Percentiles rank a stretch among this genome's conserved stretches.
phyloP scores from a whole-genome alignment of 169 alveolate species.

The Eimeria sp. region DNA sequence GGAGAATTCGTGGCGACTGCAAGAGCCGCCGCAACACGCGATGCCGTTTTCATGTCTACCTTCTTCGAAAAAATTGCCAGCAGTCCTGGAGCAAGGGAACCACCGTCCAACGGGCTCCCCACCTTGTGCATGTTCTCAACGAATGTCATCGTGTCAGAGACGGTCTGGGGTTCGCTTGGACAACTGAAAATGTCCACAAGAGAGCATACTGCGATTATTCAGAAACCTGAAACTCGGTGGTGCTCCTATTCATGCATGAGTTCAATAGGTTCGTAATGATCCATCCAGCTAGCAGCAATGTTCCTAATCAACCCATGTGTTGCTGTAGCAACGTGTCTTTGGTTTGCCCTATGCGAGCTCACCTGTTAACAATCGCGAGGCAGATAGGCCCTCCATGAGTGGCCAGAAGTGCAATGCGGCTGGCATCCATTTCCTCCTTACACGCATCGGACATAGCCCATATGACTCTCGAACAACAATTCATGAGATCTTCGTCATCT shows the following conservation, averaged over 20 bases:
- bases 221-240: background rate
- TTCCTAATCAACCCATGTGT: background rate
- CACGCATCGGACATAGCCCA: slow-evolving; percentile 94
- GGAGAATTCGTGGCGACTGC: slow-evolving; percentile 87
- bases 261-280: background rate
- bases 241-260: background rate
- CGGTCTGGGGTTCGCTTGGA: slow-evolving; percentile 91
- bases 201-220: background rate
- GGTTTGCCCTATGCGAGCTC: background rate
- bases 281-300: background rate
- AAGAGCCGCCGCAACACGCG: slow-evolving; percentile 85
- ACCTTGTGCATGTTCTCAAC: slow-evolving; percentile 88
- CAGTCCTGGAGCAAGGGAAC: slow-evolving; percentile 86
- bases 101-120: slow-evolving; percentile 86
- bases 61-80: slow-evolving; percentile 85
- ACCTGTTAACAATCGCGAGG: slow-evolving; percentile 74
- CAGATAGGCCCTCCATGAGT: slow-evolving; percentile 68
- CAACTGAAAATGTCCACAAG: slow-evolving; percentile 70
- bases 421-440: slow-evolving; percentile 89
- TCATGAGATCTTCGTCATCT: slow-evolving; percentile 95
- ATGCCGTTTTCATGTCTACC: slow-evolving; percentile 83
- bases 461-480: slow-evolving; percentile 90
- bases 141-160: slow-evolving; percentile 90
- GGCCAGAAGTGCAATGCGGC: slow-evolving; percentile 63
- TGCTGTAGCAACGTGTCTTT: background rate